These are phyloP conservation scores for Amaranthus palmeri DNA, from an alignment of 148 eudicot genomes.

Conservation along the genomic window DNA sequence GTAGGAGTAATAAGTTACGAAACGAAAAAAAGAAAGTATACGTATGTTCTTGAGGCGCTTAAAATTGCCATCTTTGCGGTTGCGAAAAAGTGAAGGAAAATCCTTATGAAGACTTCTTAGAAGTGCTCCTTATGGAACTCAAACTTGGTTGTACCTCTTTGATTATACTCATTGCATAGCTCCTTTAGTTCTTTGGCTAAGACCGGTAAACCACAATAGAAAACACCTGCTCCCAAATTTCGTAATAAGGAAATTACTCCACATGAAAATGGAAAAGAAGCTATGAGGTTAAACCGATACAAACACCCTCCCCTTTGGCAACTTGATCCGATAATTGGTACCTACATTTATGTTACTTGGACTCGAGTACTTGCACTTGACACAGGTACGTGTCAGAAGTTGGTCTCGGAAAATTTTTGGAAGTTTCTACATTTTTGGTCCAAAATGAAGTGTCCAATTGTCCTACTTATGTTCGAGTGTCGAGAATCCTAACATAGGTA, in stretches of 20 bases:
- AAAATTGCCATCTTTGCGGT: constrained; percentile 7
- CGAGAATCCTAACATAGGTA: too few species aligned
- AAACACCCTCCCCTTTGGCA: not conserved
- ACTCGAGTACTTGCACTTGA: too few species aligned
- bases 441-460: too few species aligned
- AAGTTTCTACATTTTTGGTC: too few species aligned
- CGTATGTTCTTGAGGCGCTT: constrained; percentile 1
- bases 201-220: constrained; percentile 75
- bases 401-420: too few species aligned
- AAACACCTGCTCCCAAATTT: constrained; percentile 64
- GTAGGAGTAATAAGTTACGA: not conserved
- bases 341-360: too few species aligned
- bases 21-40: not conserved
- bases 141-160: constrained; percentile 83
- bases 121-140: constrained; percentile 95
- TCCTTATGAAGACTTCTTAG: constrained; percentile 27
- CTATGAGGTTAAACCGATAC: constrained; percentile 7
- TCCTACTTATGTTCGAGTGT: too few species aligned
- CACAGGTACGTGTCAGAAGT: too few species aligned
- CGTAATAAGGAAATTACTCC: not conserved
- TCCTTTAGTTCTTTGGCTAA: constrained; percentile 72
- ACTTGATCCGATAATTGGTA: not conserved
- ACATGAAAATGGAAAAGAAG: not conserved
- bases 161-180: constrained; percentile 69
- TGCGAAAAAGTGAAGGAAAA: constrained; percentile 5